These are phyloP conservation scores for Coniferiporia weirii DNA, from an alignment of 1,284 basidiomycete species.

Conservation along the genomic window DNA sequence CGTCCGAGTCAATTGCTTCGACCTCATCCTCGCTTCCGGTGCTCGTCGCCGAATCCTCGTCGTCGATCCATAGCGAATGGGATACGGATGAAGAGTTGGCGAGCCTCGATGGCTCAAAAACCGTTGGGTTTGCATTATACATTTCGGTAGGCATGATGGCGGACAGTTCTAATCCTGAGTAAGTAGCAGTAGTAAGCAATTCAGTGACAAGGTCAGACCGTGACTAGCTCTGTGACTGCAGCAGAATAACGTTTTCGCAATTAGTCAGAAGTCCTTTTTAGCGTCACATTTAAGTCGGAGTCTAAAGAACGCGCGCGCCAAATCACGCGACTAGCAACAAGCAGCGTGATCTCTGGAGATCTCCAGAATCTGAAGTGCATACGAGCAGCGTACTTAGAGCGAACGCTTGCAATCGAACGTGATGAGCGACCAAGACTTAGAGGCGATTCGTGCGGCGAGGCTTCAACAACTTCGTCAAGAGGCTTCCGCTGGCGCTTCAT, in stretches of 20 bases:
- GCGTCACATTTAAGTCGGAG: too few species aligned
- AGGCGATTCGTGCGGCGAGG: slow-evolving; percentile 40
- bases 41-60: slow-evolving; percentile 29
- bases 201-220: too few species aligned
- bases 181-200: too few species aligned
- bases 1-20: slow-evolving; percentile 66
- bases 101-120: slow-evolving; percentile 44
- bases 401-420: neutral
- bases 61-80: slow-evolving; percentile 47
- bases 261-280: too few species aligned
- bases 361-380: too few species aligned
- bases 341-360: too few species aligned
- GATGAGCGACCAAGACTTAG: slow-evolving; percentile 38
- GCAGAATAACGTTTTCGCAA: too few species aligned
- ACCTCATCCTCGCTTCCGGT: slow-evolving; percentile 27
- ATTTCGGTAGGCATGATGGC: slow-evolving; percentile 43
- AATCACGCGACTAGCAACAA: too few species aligned
- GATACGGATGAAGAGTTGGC: slow-evolving; percentile 32
- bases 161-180: too few species aligned
- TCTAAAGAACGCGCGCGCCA: too few species aligned
- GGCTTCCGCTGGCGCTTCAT: slow-evolving; percentile 6
- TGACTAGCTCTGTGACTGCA: too few species aligned
- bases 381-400: neutral
- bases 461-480: slow-evolving; percentile 35
- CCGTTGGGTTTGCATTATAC: slow-evolving; percentile 61